These are phyloP conservation scores for Nitzschia palea DNA, from an alignment of 108 stramenopile genomes.

Conservation along the genomic window DNA sequence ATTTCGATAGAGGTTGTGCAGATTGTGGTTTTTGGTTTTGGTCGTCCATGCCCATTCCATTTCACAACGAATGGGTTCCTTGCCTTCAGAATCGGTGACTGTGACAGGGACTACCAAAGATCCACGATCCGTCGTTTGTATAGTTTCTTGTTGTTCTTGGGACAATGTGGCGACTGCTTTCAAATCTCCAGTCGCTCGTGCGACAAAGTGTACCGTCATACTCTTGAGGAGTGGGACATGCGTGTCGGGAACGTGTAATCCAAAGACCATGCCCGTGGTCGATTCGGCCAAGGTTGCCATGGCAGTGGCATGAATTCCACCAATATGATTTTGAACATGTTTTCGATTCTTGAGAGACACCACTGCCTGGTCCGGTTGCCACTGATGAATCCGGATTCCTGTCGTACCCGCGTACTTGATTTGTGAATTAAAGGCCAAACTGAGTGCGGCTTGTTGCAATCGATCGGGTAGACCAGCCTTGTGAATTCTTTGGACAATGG, in stretches of 20 bases:
- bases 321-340: conserved; percentile 61
- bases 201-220: conserved; percentile 52
- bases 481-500: conserved; percentile 1
- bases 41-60: conserved; percentile 62
- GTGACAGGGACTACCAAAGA: conserved; percentile 36
- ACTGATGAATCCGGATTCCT: conserved; percentile 47
- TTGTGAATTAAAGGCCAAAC: conserved; percentile 20
- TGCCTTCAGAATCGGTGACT: conserved; percentile 50
- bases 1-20: too few species aligned
- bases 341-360: conserved; percentile 26
- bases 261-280: conserved; percentile 55
- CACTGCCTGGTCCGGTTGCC: conserved; percentile 11
- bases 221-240: conserved; percentile 47
- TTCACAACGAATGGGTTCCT: conserved; percentile 57
- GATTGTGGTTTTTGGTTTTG: background rate
- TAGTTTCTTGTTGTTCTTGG: conserved; percentile 32
- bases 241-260: conserved; percentile 62
- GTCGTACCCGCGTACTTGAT: conserved; percentile 58
- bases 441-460: background rate
- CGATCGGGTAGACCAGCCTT: conserved; percentile 3
- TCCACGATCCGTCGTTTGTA: conserved; percentile 47
- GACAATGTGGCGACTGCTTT: conserved; percentile 38
- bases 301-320: conserved; percentile 56
- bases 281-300: conserved; percentile 61
- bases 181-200: conserved; percentile 35